A percentile compares a stretch with the other conserved stretches of the same genome.
Conservation (phyloP, 768 basidiomycete species). For the Termitomyces sp. region DNA sequence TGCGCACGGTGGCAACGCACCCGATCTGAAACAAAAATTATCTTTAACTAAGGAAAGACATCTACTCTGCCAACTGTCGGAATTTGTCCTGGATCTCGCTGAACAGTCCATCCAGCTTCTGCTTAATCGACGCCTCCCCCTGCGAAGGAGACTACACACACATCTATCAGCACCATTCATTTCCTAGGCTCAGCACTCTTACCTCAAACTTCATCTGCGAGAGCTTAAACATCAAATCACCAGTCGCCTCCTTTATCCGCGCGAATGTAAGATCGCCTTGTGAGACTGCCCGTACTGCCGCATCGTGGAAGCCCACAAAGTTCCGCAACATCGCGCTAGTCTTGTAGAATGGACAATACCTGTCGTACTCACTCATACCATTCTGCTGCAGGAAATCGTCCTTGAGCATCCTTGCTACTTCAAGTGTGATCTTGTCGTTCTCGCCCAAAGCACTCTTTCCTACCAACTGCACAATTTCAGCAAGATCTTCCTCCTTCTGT, state of each 20-base stretch:
- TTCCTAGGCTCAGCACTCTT: constrained; percentile 20
- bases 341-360: constrained; percentile 99
- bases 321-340: constrained; percentile 94
- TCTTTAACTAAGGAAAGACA: constrained; percentile 8
- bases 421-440: constrained; percentile 96
- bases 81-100: constrained; percentile 92
- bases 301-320: constrained; percentile 91
- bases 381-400: constrained; percentile 98
- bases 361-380: constrained; percentile 97
- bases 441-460: constrained; percentile 98
- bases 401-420: constrained; percentile 96
- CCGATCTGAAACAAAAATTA: constrained; percentile 13
- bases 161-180: constrained; percentile 8
- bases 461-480: constrained; percentile 99
- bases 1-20: not conserved
- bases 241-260: constrained; percentile 82
- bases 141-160: constrained; percentile 77
- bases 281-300: constrained; percentile 82
- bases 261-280: constrained; percentile 82
- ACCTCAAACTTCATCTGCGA: constrained; percentile 99
- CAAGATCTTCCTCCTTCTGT: constrained; percentile 97
- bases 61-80: constrained; percentile 74
- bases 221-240: constrained; percentile 94
- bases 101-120: constrained; percentile 79
- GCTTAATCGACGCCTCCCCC: constrained; percentile 79